These are phyloP conservation scores for Aureobasidium subglaciale DNA, from an alignment of 2,329 filamentous ascomycete species.

Conservation along the genomic window DNA sequence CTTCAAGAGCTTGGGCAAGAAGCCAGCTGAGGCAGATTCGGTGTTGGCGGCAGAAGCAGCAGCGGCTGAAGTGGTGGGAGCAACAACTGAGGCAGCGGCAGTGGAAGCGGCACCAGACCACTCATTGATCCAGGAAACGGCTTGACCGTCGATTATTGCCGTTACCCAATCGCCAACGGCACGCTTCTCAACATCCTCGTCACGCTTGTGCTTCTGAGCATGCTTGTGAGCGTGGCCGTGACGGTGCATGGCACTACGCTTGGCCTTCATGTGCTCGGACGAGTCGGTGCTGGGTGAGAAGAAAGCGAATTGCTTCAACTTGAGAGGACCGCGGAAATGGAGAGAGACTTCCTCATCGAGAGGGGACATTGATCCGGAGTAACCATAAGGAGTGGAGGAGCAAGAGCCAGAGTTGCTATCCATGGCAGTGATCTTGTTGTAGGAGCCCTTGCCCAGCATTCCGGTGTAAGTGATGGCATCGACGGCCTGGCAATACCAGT, in stretches of 20 bases:
- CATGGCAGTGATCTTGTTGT: conserved; percentile 59
- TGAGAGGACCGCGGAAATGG: conserved; percentile 64
- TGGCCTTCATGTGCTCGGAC: conserved; percentile 30
- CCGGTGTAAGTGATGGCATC: conserved; percentile 57
- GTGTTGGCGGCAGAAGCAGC: conserved; percentile 19
- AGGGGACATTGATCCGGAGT: conserved; percentile 57
- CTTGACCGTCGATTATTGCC: conserved; percentile 52
- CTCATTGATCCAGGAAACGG: conserved; percentile 53
- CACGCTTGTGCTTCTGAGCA: conserved; percentile 38
- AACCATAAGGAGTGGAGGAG: conserved; percentile 44
- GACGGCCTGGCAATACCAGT: conserved; percentile 61
- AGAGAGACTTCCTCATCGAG: conserved; percentile 65
- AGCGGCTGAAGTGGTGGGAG: conserved; percentile 17
- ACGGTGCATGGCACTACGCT: conserved; percentile 26
- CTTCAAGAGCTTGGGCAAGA: conserved; percentile 12
- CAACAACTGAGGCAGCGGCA: conserved; percentile 18
- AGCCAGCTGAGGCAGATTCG: conserved; percentile 17
- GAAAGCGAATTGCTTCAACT: conserved; percentile 60
- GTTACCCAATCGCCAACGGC: conserved; percentile 44
- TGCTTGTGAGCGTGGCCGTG: conserved; percentile 34
- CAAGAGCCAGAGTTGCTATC: conserved; percentile 49
- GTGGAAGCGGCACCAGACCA: conserved; percentile 35
- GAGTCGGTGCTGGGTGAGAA: conserved; percentile 48
- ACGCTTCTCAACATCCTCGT: conserved; percentile 41
- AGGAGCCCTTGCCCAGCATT: conserved; percentile 45